Evolutionary conservation across 345 rosid species (phyloP), one percentile per base, ranked within the genome.

Genomic region (Pistacia atlantica): DNA sequence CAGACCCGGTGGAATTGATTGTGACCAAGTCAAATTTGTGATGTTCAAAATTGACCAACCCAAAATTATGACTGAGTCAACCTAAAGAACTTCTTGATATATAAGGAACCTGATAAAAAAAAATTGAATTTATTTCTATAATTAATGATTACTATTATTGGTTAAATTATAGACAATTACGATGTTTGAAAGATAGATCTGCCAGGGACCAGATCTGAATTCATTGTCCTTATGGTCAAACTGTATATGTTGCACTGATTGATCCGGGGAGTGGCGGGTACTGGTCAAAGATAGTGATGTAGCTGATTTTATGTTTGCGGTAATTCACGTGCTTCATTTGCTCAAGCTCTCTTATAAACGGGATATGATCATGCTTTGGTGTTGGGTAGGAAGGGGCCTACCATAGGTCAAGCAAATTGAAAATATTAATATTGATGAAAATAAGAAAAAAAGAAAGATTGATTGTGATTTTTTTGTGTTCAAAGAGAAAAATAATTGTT

Each of bases 151-250:
- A 3, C 20, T 48, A 68, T 33, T 16, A 28, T 2, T 68, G 12
- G 17, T 28, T 61, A 61, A 31, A 25, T 28, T 1, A 28, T 49
- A 54, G 58, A 10, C 13, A 68, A 25, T 14, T 28, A 7, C 3
- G 31, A 28, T 9, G 13, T 31, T 49, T 25, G 58, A 25, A 66
- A 69, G 67, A 61, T 22, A 35, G 22, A 42, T 16, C 3, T 14
- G 60, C 46, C 25, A 8, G 58, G 58, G 65, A 3, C 56, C 71
- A 5, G 18, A 16, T 55, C 46, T 52, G 1, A 17, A 16, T 52
- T 28, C 22, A 22, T 11, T 22, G 48, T 33, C 11, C 37, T 31
- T 52, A 5, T 67, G 56, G 70, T 78, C 73, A 66, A 58, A 67
- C 42, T 0, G 4, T 73, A 35, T 72, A 54, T 45, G 3, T 20